A percentile compares a stretch with the other conserved stretches of the same genome.
Conservation (phyloP, 83 land plant genomes). For the Isoetes engelmannii region DNA sequence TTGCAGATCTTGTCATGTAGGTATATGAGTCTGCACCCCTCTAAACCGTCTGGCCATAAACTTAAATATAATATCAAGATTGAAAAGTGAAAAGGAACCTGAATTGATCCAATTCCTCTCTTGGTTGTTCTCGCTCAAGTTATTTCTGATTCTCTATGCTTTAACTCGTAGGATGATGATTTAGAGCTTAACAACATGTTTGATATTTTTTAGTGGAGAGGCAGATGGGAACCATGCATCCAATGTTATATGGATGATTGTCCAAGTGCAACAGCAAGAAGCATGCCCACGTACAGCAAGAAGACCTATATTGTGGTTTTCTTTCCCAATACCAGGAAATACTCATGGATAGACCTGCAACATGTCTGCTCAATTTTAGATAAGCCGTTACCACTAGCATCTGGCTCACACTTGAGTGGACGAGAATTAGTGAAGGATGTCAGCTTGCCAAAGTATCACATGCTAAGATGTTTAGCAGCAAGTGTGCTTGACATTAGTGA, state of each 20-base stretch:
- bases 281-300: conserved; percentile 72
- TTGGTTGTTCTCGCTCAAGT: too few species aligned
- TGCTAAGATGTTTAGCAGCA: conserved; percentile 63
- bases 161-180: too few species aligned
- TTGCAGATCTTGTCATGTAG: too few species aligned
- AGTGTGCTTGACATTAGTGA: conserved; percentile 75
- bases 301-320: conserved; percentile 65
- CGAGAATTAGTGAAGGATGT: conserved; percentile 56
- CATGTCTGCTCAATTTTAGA: conserved; percentile 59
- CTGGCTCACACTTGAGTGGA: conserved; percentile 55
- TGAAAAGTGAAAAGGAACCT: too few species aligned
- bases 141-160: too few species aligned
- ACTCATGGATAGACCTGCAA: conserved; percentile 71
- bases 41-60: too few species aligned
- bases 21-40: too few species aligned
- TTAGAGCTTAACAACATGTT: too few species aligned
- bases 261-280: conserved; percentile 54
- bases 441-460: conserved; percentile 47
- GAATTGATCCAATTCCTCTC: too few species aligned
- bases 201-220: conserved; percentile 52
- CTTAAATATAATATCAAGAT: too few species aligned
- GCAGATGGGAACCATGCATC: conserved; percentile 89
- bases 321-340: conserved; percentile 51
- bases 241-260: conserved; percentile 72
- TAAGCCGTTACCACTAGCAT: conserved; percentile 65